Evolutionary conservation across 2,329 filamentous ascomycete species (phyloP).

Genomic region (Phialocephala sp.): DNA sequence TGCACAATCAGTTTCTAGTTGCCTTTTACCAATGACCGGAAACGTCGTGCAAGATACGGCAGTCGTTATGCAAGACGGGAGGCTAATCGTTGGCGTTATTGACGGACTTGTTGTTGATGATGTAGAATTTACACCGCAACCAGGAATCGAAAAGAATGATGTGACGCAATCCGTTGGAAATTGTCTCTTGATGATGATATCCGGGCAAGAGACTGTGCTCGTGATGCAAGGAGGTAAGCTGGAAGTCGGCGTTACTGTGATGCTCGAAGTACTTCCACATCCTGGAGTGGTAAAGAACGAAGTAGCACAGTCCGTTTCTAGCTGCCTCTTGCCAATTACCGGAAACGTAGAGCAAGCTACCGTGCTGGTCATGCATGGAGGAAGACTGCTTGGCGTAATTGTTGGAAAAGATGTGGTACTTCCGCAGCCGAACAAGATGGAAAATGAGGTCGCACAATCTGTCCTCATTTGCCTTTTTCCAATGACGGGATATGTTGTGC

Average conservation of each 20-base stretch:
- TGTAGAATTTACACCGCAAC: slow-evolving; percentile 1
- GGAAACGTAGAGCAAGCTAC: not conserved
- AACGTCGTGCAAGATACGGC: slow-evolving; percentile 14
- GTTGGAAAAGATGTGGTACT: not conserved
- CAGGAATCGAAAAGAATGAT: slow-evolving; percentile 7
- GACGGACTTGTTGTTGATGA: not conserved
- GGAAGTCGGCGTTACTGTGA: not conserved
- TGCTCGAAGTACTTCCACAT: not conserved
- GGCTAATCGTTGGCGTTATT: not conserved
- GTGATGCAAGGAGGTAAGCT: not conserved
- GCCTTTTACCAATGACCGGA: not conserved
- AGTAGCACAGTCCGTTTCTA: not conserved
- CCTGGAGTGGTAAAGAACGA: slow-evolving; percentile 5
- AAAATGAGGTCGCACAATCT: slow-evolving; percentile 11
- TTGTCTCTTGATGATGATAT: not conserved
- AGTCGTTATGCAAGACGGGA: slow-evolving; percentile 14
- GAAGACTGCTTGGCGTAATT: not conserved
- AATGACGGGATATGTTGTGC: not conserved
- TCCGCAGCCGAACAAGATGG: slow-evolving; percentile 5
- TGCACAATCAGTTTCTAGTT: not conserved
- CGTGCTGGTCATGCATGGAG: slow-evolving; percentile 6
- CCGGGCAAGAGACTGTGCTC: not conserved
- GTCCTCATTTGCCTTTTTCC: slow-evolving; percentile 3
- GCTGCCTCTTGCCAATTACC: slow-evolving; percentile 5
- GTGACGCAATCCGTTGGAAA: slow-evolving; percentile 3